These are phyloP conservation scores for Chaetomiaceae sp. DNA, from an alignment of 2,329 filamentous ascomycete genomes.

Conservation along the genomic window DNA sequence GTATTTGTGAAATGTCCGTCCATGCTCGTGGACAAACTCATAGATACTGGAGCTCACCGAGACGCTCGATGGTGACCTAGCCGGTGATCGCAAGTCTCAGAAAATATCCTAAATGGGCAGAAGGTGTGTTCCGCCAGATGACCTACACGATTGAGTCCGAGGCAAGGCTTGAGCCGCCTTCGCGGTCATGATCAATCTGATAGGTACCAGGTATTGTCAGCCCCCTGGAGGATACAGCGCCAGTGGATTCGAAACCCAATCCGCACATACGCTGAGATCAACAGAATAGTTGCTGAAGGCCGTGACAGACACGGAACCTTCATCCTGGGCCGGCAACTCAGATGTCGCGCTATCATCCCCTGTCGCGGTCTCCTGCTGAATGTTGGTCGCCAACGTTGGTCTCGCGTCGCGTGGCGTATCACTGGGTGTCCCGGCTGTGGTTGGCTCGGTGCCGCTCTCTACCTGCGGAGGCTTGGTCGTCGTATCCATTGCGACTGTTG, in stretches of 20 bases:
- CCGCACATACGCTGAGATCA: conserved; percentile 8
- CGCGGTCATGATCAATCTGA: conserved; percentile 4
- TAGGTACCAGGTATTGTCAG: neutral
- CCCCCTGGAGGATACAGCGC: neutral
- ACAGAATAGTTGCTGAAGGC: conserved; percentile 8
- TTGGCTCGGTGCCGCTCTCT: neutral
- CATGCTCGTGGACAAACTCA: conserved; percentile 18
- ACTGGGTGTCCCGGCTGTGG: neutral
- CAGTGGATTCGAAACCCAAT: neutral
- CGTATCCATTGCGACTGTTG: neutral
- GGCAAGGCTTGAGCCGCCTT: neutral
- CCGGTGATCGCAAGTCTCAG: neutral
- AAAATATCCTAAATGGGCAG: neutral
- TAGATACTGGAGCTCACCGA: conserved; percentile 16
- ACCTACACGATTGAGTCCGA: neutral
- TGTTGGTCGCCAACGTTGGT: neutral
- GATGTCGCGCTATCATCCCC: neutral
- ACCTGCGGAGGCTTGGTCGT: neutral
- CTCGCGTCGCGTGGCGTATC: too few species aligned
- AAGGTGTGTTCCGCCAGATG: neutral
- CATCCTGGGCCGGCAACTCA: neutral
- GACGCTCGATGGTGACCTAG: conserved; percentile 8
- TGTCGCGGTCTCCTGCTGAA: neutral
- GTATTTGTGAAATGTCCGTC: conserved; percentile 20
- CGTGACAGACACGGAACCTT: neutral